Base-by-base conservation (phyloP, 441 rosid species). In the Capsella rubella region DNA sequence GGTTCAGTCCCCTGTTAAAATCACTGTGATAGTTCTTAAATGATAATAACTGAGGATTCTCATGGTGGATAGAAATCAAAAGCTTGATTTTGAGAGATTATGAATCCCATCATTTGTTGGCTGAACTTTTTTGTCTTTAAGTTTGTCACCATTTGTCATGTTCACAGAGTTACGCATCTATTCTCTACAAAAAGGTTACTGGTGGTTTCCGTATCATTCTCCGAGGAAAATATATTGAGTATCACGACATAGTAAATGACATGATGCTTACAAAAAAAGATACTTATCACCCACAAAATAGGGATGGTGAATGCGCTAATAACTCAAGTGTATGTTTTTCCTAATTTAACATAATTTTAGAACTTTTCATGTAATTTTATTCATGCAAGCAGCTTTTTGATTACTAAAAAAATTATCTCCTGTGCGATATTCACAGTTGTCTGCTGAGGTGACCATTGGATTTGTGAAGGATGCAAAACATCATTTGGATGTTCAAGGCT, bases 401-500 rank as follows among this genome's bases (percentile, higher is more conserved):
- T 58, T 54, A 59, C 74, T 32, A 11, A 15, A 52, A 27, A 6
- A 53, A 15, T 74, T 82, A 71, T 67, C 69, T 71, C 53, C 34
- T 78, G 49, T 71, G 73, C 53, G 39, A 37, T 21, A 7, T 70
- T 71, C 49, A 69, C 86, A 92, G 97, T 73, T 95, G 85, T 58
- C 89, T 68, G 96, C 96, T 65, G 74, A 77, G 21, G 98, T 95
- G 76, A 90, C 92, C 40, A 76, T 95, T 83, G 99, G 99, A 65
- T 95, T 92, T 80, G 99, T 95, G 78, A 95, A 92, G 87, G 99
- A 95, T 77, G 97, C 99, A 51, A 91, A 84, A 73, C 69, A 74
- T 79, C 99, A 95, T 72, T 77, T 95, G 53, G 98, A 92, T 82
- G 89, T 92, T 79, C 99, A 95, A 67, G 99, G 99, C 54, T 95